Evolutionary conservation across 331 rosid genomes (phyloP).

Genomic region (Quercus phellos): DNA sequence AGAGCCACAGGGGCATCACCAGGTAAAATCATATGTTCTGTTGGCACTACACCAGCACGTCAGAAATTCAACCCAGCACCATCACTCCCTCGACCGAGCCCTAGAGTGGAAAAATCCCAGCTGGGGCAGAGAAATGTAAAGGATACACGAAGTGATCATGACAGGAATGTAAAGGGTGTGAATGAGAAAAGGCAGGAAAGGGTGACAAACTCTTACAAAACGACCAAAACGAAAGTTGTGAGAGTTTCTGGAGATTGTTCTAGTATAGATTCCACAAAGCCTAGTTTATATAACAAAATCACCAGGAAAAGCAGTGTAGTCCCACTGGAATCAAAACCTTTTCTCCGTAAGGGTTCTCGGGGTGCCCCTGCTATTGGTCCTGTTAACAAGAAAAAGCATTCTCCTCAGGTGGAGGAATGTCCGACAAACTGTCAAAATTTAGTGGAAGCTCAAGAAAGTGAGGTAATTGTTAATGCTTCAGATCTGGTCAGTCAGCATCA

Average conservation of each 20-base stretch:
- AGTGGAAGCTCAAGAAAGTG: slow-evolving; percentile 45
- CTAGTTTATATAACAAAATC: slow-evolving; percentile 48
- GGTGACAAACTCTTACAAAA: slow-evolving; percentile 45
- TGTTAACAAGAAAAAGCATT: slow-evolving; percentile 50
- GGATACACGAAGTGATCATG: slow-evolving; percentile 37
- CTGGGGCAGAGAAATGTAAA: slow-evolving; percentile 51
- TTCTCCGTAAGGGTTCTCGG: slow-evolving; percentile 82
- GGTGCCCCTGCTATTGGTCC: slow-evolving; percentile 37
- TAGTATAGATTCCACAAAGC: slow-evolving; percentile 42
- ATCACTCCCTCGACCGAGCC: slow-evolving; percentile 39
- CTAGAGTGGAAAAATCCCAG: slow-evolving; percentile 55
- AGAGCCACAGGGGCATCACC: slow-evolving; percentile 59
- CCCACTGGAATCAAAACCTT: slow-evolving; percentile 89
- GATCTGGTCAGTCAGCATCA: slow-evolving; percentile 52
- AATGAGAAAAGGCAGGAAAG: slow-evolving; percentile 54
- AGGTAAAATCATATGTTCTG: slow-evolving; percentile 46
- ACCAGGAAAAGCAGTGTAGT: slow-evolving; percentile 91
- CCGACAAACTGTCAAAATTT: slow-evolving; percentile 34
- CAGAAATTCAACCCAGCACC: slow-evolving; percentile 46
- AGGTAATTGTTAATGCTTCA: slow-evolving; percentile 42
- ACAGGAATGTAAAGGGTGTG: slow-evolving; percentile 41
- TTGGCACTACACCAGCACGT: slow-evolving; percentile 53
- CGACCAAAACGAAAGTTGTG: slow-evolving; percentile 47
- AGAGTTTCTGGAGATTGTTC: slow-evolving; percentile 49
- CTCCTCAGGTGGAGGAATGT: slow-evolving; percentile 50